These are phyloP conservation scores for Biancaea sappan DNA, from an alignment of 306 rosid genomes.

Conservation along the genomic window DNA sequence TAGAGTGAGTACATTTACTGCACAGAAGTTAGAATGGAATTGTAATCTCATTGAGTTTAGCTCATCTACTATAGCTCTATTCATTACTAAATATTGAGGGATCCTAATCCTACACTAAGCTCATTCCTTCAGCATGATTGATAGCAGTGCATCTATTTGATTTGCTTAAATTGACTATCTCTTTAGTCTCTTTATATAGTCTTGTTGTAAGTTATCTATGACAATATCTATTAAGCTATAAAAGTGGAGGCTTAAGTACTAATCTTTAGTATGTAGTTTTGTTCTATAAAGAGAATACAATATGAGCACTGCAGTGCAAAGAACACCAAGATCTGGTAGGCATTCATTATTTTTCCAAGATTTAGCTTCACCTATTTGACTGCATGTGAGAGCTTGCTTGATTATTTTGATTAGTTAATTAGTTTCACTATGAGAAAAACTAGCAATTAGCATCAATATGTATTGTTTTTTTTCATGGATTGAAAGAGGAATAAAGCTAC, in stretches of 20 bases:
- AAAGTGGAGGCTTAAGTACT: not conserved
- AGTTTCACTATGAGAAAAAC: no score
- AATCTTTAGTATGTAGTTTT: conserved; percentile 43
- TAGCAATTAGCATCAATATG: no score
- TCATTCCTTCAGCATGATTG: conserved; percentile 7
- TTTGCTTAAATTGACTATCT: not conserved
- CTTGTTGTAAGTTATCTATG: not conserved
- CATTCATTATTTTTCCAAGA: conserved; percentile 91
- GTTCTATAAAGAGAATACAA: conserved; percentile 16
- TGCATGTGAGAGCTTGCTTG: no score
- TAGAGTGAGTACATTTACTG: not conserved
- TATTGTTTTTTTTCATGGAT: no score
- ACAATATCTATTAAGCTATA: not conserved
- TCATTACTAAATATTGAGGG: not conserved
- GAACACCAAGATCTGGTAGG: conserved; percentile 80
- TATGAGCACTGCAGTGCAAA: conserved; percentile 68
- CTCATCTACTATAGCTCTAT: not conserved
- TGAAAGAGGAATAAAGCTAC: no score
- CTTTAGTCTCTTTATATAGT: not conserved
- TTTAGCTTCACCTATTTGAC: conserved; percentile 90
- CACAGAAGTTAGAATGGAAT: no score
- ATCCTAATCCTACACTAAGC: not conserved
- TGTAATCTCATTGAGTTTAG: not conserved
- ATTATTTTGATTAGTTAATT: no score
- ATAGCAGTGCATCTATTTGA: conserved; percentile 6